phyloP scores from a whole-genome alignment of 257 asterid genomes.

The Penstemon barbatus region DNA sequence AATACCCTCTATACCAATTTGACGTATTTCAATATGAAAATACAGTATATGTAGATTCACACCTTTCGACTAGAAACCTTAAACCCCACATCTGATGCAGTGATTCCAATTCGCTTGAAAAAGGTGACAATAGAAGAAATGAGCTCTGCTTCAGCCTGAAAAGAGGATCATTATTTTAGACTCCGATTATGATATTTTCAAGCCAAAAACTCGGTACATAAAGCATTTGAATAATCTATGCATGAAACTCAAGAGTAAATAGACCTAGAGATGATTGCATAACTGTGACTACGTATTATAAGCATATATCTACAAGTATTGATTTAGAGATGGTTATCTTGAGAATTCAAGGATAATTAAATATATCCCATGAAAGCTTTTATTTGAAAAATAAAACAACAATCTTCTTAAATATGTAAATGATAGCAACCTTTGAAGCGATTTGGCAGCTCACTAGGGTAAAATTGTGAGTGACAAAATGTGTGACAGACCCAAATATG shows the following conservation, averaged over 20 bases:
- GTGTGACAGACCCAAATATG: constrained; percentile 1
- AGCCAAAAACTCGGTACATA: not conserved
- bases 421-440: not conserved
- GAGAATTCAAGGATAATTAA: not conserved
- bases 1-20: not conserved
- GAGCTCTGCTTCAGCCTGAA: constrained; percentile 97
- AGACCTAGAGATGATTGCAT: not conserved
- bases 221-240: no score
- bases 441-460: not conserved
- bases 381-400: not conserved
- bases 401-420: not conserved
- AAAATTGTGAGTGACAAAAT: not conserved
- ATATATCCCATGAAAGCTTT: not conserved
- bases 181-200: constrained; percentile 1
- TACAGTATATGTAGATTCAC: constrained; percentile 22
- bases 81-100: constrained; percentile 93
- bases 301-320: not conserved
- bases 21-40: not conserved
- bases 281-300: constrained; percentile 7
- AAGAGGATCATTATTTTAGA: constrained; percentile 8
- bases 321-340: not conserved
- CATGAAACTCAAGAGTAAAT: not conserved
- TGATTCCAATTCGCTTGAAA: constrained; percentile 95
- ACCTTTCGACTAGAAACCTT: constrained; percentile 97
- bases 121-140: constrained; percentile 80